Base-by-base conservation (phyloP, 768 basidiomycete genomes). In the Coprinopsis cinerea region DNA sequence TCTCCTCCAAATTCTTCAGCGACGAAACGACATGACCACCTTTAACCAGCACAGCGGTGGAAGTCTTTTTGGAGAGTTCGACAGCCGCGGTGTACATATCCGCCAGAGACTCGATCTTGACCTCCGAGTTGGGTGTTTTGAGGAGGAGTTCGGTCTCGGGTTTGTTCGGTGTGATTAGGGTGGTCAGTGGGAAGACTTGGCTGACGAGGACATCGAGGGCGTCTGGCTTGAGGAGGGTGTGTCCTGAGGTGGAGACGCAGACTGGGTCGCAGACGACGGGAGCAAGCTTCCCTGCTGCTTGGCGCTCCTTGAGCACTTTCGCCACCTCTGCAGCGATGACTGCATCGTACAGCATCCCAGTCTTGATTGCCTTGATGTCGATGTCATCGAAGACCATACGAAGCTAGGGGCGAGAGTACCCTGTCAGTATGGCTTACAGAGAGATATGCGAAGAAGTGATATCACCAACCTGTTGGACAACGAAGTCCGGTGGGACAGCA, bases 181-280 rank as follows among this genome's bases (percentile, higher is more conserved):
- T 69, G 0, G 86, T 71, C 15, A 88, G 66, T 0, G 91, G 90
- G 43, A 94, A 77, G 1, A 95, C 65, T n/a, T 82, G 74, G 0
- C 66, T 49, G 5, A 79, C 71, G 53, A 96, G 57, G 2, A 74
- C 70, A 6, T 73, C 62, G 48, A 93, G 59, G 0, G 93, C 91
- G 10, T 79, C 76, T 14, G 76, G 66, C 4, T 83, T 73, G 7
- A 96, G 73, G 1, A 97, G 74, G 5, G 74, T 79, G 59, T 93
- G 88, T 1, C 92, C 92, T 0, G 89, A 91, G 0, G 93, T 95
- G 2, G 90, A 91, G 1, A 95, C 88, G 59, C 84, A 92, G 9
- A 97, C 92, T 0, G 93, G 92, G 61, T 97, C 93, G 53, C 89
- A 81, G 23, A 95, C 78, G 17, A 93, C 67, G 0, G 81, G 78